Evolutionary conservation across 2,329 filamentous ascomycete species (phyloP).

Genomic region (Cladophialophora carrionii): DNA sequence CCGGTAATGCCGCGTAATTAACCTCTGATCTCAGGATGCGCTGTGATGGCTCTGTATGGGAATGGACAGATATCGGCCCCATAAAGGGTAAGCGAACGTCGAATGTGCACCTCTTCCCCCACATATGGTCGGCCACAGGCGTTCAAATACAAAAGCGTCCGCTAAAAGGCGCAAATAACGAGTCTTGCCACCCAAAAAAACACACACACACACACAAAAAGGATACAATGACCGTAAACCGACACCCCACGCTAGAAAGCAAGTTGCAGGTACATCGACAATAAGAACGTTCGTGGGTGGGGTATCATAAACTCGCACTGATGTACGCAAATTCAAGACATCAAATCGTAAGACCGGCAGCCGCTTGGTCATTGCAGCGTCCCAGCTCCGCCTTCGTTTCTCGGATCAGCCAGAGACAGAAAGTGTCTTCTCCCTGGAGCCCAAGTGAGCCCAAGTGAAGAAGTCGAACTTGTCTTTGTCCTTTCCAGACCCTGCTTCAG

Average conservation of each 20-base stretch:
- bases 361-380: neutral
- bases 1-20: too few species aligned
- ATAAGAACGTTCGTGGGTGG: constrained; percentile 11
- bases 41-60: neutral
- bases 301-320: constrained; percentile 30
- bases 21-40: neutral
- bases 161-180: neutral
- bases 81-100: neutral
- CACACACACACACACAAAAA: too few species aligned
- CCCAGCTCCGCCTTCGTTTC: neutral
- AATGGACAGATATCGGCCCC: neutral
- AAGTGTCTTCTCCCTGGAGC: constrained; percentile 31
- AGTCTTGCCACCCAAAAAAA: constrained; percentile 1
- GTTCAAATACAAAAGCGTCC: neutral
- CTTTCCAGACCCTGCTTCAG: constrained; percentile 42
- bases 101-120: neutral
- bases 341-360: constrained; percentile 22
- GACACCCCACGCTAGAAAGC: constrained; percentile 7
- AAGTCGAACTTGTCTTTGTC: constrained; percentile 59
- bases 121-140: neutral
- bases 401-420: constrained; percentile 23
- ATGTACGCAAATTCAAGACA: constrained; percentile 18
- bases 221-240: neutral
- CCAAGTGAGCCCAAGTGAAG: constrained; percentile 53
- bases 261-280: constrained; percentile 12